Conservation (phyloP, 768 basidiomycete genomes). For the Russula vinacea region DNA sequence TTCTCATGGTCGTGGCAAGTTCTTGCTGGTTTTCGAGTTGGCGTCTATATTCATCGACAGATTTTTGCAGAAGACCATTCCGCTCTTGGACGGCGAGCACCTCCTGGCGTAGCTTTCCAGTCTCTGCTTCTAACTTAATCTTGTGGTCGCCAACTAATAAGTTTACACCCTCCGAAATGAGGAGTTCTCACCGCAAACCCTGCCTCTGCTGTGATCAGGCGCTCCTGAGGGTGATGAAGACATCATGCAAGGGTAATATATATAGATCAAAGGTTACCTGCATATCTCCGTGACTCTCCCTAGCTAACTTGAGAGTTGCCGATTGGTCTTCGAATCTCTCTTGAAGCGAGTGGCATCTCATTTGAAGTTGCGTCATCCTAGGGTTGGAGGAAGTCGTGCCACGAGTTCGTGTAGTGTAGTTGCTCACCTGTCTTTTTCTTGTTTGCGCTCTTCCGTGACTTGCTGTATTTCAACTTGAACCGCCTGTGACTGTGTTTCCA, state of each 20-base stretch:
- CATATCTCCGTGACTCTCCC: slow-evolving; percentile 52
- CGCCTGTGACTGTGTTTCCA: slow-evolving; percentile 1
- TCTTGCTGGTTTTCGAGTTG: slow-evolving; percentile 27
- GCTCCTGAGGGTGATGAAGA: slow-evolving; percentile 37
- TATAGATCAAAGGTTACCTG: slow-evolving; percentile 38
- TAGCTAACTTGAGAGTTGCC: slow-evolving; percentile 50
- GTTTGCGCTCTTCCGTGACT: slow-evolving; percentile 14
- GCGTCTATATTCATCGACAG: slow-evolving; percentile 27
- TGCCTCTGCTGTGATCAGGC: slow-evolving; percentile 39
- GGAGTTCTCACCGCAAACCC: slow-evolving; percentile 38
- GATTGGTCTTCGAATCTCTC: slow-evolving; percentile 60
- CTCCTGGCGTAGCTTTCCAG: slow-evolving; percentile 40
- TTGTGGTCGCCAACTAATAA: slow-evolving; percentile 17
- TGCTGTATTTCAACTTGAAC: slow-evolving; percentile 18
- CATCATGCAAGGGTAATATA: slow-evolving; percentile 5
- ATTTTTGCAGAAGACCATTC: slow-evolving; percentile 36
- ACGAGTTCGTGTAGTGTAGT: not conserved
- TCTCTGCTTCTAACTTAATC: slow-evolving; percentile 37
- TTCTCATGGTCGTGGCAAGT: slow-evolving; percentile 7
- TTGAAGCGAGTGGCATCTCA: slow-evolving; percentile 44
- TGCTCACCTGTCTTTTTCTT: slow-evolving; percentile 19
- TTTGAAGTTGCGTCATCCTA: slow-evolving; percentile 27
- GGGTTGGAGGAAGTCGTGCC: not conserved
- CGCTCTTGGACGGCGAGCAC: slow-evolving; percentile 44
- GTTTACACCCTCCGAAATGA: slow-evolving; percentile 22